Evolutionary conservation across 352 stramenopile species (phyloP), one percentile per base, ranked within the genome.

Genomic region (Phytophthora citrophthora): DNA sequence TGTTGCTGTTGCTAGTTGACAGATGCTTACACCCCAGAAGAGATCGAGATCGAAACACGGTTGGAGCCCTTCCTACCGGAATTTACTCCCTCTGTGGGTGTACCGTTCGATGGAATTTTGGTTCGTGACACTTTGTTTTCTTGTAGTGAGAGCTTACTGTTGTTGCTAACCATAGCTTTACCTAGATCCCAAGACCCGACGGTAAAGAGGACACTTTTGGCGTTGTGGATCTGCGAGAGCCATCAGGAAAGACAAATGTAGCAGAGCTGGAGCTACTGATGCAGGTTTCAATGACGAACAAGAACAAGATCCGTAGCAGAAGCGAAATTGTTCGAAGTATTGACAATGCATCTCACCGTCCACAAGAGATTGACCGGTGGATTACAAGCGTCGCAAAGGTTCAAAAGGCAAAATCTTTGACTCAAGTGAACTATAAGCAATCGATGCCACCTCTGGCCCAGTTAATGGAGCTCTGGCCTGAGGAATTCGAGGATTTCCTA

Each of bases 61-160:
- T 70, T 98, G 6, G 91, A 98, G 68, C 94, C 90, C 16, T 99
- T 98, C 53, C 77, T 98, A 10, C 96, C 96, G 1, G 89, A 97
- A 20, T 98, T 93, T 59, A 93, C 98, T 16, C 96, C 96, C 4
- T 56, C 69, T 0, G 80, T 91, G 7, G 85, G 85, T 3, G 23
- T 86, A 0, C 85, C 85, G 0, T 94, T 89, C 46, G 83, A 92
- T 36, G 83, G 79, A 27, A 84, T 90, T n/a, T 72, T 89, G 72
- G 79, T 91, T 62, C 3, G 54, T 52, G 44, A 49, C 6, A 24
- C 5, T 46, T 32, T 20, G 1, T 13, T 7, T 29, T 31, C n/a
- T 54, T 15, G 15, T 44, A 34, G 12, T 1, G 9, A 34, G 29
- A 43, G 16, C 12, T 39, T 26, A 20, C 8, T 27, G 12, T 27